Conservation (phyloP, 257 asterid genomes). For the Schizonepeta tenuifolia region DNA sequence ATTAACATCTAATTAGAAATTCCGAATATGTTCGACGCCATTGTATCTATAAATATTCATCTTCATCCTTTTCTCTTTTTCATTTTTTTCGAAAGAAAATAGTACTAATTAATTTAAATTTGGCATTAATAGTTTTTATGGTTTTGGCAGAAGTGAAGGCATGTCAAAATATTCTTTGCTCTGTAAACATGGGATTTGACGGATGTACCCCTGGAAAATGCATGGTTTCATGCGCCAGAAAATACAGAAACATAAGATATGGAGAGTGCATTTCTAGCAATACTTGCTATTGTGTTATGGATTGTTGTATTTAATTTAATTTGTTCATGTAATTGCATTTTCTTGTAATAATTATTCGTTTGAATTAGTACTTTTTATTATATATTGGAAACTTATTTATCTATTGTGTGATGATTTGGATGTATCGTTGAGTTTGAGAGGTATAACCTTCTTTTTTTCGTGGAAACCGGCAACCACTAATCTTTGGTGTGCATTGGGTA, state of each 20-base stretch:
- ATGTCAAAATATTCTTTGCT: constrained; percentile 25
- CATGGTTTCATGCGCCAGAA: constrained; percentile 24
- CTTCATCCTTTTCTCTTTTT: not conserved
- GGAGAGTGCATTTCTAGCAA: constrained; percentile 22
- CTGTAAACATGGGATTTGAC: constrained; percentile 6
- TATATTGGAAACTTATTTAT: too few species aligned
- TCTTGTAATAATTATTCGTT: not conserved
- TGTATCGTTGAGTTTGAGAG: not conserved
- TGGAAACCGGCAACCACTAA: too few species aligned
- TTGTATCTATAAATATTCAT: too few species aligned
- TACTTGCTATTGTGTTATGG: constrained; percentile 29
- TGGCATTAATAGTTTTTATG: not conserved
- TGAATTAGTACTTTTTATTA: too few species aligned
- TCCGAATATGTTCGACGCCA: too few species aligned
- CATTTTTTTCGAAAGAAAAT: not conserved
- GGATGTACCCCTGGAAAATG: constrained; percentile 33
- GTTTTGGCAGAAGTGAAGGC: constrained; percentile 3
- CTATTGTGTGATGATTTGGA: not conserved
- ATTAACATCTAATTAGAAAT: too few species aligned
- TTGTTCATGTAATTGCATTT: not conserved
- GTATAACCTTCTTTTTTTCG: too few species aligned
- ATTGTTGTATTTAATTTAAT: constrained; percentile 29
- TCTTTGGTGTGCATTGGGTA: too few species aligned
- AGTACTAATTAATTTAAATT: not conserved
- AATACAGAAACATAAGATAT: constrained; percentile 12